Percentiles rank a stretch among this genome's conserved stretches.
phyloP scores from a whole-genome alignment of 495 filamentous ascomycete species.

The Penicillium maclennaniae region DNA sequence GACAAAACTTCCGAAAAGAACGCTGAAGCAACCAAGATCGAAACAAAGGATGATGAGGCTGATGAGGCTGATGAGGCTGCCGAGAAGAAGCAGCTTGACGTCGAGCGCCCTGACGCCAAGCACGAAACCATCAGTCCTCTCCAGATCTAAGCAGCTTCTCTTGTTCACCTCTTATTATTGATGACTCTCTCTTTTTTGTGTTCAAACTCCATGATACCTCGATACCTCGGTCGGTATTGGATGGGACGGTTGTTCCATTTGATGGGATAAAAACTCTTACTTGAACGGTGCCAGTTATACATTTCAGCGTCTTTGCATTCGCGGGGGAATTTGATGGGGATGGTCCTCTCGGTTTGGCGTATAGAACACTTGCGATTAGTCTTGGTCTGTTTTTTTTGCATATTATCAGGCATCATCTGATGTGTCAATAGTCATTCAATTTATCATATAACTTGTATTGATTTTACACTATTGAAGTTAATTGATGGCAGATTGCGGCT shows the following conservation, averaged over 20 bases:
- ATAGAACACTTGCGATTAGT: neutral
- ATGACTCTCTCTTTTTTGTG: neutral
- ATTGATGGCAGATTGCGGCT: too few relatives aligned
- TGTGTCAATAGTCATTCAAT: neutral
- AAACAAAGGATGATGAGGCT: neutral
- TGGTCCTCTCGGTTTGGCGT: neutral
- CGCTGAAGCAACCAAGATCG: neutral
- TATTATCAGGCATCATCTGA: neutral
- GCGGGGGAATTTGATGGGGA: slow-evolving; percentile 2
- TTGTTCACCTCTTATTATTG: neutral
- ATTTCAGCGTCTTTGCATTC: slow-evolving; percentile 12
- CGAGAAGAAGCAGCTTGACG: neutral
- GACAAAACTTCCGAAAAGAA: neutral
- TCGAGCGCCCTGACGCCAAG: neutral
- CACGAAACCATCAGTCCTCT: neutral
- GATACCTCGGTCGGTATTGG: neutral
- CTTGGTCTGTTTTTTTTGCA: neutral
- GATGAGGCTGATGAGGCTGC: neutral
- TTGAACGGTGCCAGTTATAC: neutral
- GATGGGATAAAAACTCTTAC: neutral
- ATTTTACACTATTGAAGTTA: too few relatives aligned
- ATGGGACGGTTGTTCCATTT: neutral
- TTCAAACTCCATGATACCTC: slow-evolving; percentile 5
- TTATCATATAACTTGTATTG: neutral
- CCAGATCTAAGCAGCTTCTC: neutral